Evolutionary conservation across 768 basidiomycete genomes (phyloP), one percentile per base, ranked within the genome.

Genomic region (Lactarius tabidus): DNA sequence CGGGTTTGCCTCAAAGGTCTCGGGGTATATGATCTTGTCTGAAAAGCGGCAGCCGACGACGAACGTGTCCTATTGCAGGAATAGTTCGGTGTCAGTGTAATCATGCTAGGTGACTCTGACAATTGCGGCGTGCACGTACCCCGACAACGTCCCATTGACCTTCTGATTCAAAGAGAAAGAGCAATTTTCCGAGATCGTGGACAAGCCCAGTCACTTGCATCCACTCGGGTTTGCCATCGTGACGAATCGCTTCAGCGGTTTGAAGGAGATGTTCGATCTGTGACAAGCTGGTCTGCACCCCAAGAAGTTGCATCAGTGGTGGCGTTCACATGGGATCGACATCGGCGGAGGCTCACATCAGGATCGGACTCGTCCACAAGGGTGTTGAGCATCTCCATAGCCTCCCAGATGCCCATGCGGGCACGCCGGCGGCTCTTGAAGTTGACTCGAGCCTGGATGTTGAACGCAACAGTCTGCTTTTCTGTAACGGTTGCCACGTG

Each of bases 101-200:
- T 6, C 60, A 26, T 15, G 33, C 28, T 43, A 33, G 66, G 55
- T 48, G 63, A 26, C 20, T 2, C 29, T 10, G 33, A 8, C 26
- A 53, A 39, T 15, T 29, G 36, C 54, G 57, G 8, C 36, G 31
- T 51, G 45, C 9, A 80, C 80, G 71, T 75, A 90, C 90, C 57
- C 93, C 94, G 31, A 96, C 94, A 57, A 95, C 93, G 67, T 94
- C 93, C 94, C 94, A 96, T 77, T 95, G 93, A 7, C 93, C 93
- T 73, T 91, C 80, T 2, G 91, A 90, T 33, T 87, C 90, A 73
- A 93, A 93, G 68, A 95, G 81, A 74, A 87, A 84, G 17, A 95
- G 76, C 6, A 96, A 82, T 74, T 96, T 96, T 60, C 94, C 94
- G 55, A 95, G 84, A 75, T 95, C 93, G 71, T 95, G 93, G 45